Evolutionary conservation across 1,284 basidiomycete genomes (phyloP).

Genomic region (Mycena sp.): DNA sequence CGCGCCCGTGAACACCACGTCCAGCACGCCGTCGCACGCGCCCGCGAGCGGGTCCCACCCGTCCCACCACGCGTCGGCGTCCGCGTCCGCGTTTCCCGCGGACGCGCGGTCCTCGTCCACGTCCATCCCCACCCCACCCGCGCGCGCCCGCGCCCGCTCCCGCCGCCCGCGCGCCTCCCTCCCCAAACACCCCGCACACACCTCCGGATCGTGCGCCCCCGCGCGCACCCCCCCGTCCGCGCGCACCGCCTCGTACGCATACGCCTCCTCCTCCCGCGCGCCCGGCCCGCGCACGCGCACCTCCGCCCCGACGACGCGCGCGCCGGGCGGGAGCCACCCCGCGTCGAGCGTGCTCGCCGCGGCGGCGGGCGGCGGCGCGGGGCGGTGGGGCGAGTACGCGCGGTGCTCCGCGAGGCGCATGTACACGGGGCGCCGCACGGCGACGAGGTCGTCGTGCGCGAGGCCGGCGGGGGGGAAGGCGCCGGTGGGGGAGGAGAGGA

Average conservation of each 20-base stretch:
- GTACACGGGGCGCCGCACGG: slow-evolving; percentile 21
- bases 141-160: slow-evolving; percentile 5
- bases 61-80: no score
- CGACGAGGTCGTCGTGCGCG: slow-evolving; percentile 14
- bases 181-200: slow-evolving; percentile 15
- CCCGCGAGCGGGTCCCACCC: background rate
- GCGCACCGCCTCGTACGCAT: slow-evolving; percentile 7
- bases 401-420: slow-evolving; percentile 24
- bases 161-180: background rate
- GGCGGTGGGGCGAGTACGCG: slow-evolving; percentile 3
- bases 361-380: slow-evolving; percentile 3
- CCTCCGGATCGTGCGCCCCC: slow-evolving; percentile 12
- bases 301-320: slow-evolving; percentile 9
- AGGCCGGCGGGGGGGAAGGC: slow-evolving; percentile 13
- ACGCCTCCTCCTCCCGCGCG: background rate
- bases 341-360: slow-evolving; percentile 13
- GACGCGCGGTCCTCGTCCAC: background rate
- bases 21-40: slow-evolving; percentile 23
- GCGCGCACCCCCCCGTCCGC: background rate
- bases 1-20: slow-evolving; percentile 22
- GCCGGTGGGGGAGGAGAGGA: slow-evolving; percentile 11
- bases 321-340: slow-evolving; percentile 16
- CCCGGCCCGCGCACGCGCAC: background rate
- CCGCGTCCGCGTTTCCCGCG: no score
- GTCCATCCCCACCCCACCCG: background rate